Percentiles rank a stretch among this genome's conserved stretches.
phyloP scores from a whole-genome alignment of 1,284 basidiomycete genomes.

The Golubevia sp. region DNA sequence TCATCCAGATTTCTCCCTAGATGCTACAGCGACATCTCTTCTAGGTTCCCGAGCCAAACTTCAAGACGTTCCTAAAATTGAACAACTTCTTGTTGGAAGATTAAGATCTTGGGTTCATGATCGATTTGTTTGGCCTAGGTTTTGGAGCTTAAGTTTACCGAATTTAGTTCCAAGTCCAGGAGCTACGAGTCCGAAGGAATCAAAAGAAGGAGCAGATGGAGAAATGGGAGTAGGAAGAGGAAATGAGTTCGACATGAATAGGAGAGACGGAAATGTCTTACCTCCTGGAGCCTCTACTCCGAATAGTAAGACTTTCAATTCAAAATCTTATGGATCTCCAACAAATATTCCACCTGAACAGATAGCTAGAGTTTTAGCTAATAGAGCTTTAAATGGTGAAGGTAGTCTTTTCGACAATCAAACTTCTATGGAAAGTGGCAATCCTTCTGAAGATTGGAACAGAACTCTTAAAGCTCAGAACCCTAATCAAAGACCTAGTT shows the following conservation, averaged over 20 bases:
- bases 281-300: no score
- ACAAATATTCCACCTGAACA: no score
- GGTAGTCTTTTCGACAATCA: no score
- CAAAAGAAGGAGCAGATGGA: not conserved
- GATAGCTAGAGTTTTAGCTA: no score
- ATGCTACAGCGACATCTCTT: conserved; percentile 66
- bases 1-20: conserved; percentile 68
- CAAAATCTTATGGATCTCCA: no score
- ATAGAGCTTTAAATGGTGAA: no score
- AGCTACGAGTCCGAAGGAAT: not conserved
- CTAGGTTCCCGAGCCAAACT: conserved; percentile 68
- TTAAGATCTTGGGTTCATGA: conserved; percentile 65
- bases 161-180: conserved; percentile 30
- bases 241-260: not conserved
- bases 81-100: conserved; percentile 67
- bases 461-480: no score
- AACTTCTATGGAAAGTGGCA: no score
- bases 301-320: no score
- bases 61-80: conserved; percentile 69
- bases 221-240: not conserved
- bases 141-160: conserved; percentile 64
- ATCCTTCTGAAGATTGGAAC: no score
- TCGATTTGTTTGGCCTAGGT: conserved; percentile 65
- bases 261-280: not conserved
- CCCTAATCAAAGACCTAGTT: no score